Conservation (phyloP, 129 eudicot species). For the Lactuca saligna region DNA sequence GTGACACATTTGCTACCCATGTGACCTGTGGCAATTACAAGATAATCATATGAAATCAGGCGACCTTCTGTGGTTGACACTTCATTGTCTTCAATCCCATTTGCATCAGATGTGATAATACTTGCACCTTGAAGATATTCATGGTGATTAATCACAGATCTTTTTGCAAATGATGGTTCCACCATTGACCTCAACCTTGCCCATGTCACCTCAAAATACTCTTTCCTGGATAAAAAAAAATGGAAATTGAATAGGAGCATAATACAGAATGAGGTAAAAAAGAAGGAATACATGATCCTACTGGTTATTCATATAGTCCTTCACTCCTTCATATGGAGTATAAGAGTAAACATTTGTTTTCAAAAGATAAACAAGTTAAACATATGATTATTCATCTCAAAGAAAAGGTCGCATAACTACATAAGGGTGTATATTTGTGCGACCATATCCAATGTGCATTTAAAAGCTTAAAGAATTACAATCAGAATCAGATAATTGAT, state of each 20-base stretch:
- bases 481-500: too few species aligned
- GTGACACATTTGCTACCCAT: conserved; percentile 30
- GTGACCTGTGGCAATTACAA: conserved; percentile 75
- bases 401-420: too few species aligned
- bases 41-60: conserved; percentile 58
- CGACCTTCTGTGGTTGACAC: conserved; percentile 56
- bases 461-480: too few species aligned
- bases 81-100: conserved; percentile 47
- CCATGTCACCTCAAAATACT: conserved; percentile 72
- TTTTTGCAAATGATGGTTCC: conserved; percentile 70
- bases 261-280: too few species aligned
- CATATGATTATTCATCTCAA: too few species aligned
- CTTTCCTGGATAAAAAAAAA: conserved; percentile 50
- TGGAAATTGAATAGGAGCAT: conserved; percentile 9
- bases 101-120: conserved; percentile 54
- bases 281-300: too few species aligned
- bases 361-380: too few species aligned
- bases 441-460: too few species aligned
- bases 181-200: conserved; percentile 66
- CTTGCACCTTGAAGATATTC: conserved; percentile 64
- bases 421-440: too few species aligned
- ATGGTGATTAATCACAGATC: conserved; percentile 53
- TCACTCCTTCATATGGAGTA: too few species aligned
- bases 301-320: too few species aligned
- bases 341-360: too few species aligned